These are phyloP conservation scores for Scytalidium sp. DNA, from an alignment of 2,329 filamentous ascomycete genomes.

Conservation along the genomic window DNA sequence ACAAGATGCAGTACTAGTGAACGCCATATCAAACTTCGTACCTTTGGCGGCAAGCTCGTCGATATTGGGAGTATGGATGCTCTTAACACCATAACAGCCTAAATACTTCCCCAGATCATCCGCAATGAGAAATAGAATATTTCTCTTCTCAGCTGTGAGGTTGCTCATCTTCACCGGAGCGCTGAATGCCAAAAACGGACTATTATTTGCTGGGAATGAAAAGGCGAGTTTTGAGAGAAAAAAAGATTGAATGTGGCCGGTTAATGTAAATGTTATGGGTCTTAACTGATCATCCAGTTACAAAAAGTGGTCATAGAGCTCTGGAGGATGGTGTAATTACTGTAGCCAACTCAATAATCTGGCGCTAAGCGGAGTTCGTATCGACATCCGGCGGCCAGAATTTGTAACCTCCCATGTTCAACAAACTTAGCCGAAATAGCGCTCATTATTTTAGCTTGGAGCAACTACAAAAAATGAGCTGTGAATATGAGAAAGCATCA, in stretches of 20 bases:
- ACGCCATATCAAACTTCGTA: conserved; percentile 36
- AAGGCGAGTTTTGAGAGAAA: neutral
- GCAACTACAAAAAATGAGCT: neutral
- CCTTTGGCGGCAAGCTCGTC: conserved; percentile 36
- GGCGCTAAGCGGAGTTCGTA: neutral
- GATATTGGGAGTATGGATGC: conserved; percentile 35
- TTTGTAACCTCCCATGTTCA: neutral
- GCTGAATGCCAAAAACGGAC: neutral
- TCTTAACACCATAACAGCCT: conserved; percentile 31
- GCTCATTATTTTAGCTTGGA: neutral
- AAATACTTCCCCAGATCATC: conserved; percentile 39
- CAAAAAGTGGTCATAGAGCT: neutral
- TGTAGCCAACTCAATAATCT: neutral
- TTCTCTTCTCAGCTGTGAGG: conserved; percentile 10
- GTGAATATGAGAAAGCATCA: neutral
- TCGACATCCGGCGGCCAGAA: neutral
- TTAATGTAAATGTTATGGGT: neutral
- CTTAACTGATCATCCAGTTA: neutral
- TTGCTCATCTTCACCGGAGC: neutral
- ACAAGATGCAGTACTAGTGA: conserved; percentile 45
- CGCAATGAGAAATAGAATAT: conserved; percentile 38
- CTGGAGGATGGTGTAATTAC: neutral
- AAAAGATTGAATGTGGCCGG: neutral
- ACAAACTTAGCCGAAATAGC: neutral
- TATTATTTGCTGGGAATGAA: neutral